A percentile compares a stretch with the other conserved stretches of the same genome.
Evolutionary conservation across 73 alveolate genomes (phyloP).

Genomic region (Symbiodinium pilosum): DNA sequence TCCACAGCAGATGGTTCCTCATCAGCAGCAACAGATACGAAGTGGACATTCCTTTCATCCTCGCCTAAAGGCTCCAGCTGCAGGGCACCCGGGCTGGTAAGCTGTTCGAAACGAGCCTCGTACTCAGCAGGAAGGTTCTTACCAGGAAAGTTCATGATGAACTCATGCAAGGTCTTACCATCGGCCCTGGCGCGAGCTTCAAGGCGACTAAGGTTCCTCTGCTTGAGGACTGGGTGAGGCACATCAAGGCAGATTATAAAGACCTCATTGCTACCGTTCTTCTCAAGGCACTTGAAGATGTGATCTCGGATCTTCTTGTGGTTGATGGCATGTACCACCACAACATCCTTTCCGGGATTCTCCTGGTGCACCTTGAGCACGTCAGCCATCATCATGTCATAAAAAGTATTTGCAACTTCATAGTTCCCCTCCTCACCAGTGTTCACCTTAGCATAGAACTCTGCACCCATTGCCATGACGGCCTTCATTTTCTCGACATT

Average conservation of each 20-base stretch:
- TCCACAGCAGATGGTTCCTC: too few relatives aligned
- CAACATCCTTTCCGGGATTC: not conserved
- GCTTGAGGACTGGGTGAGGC: not conserved
- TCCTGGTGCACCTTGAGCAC: not conserved
- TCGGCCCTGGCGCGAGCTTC: not conserved
- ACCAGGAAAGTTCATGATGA: not conserved
- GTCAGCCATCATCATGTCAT: not conserved
- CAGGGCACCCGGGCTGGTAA: not conserved
- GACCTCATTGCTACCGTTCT: not conserved
- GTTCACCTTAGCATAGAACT: not conserved
- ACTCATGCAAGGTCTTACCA: not conserved
- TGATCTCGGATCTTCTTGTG: not conserved
- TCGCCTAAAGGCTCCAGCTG: not conserved
- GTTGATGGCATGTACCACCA: not conserved
- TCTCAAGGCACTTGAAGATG: not conserved
- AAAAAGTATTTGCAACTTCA: not conserved
- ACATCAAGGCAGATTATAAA: not conserved
- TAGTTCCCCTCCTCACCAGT: not conserved
- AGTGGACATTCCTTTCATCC: not conserved
- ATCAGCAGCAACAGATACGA: too few relatives aligned
- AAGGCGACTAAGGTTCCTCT: not conserved
- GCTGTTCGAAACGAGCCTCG: not conserved
- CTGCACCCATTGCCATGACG: not conserved
- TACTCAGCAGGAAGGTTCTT: not conserved
- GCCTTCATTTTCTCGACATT: not conserved